phyloP scores from a whole-genome alignment of 1,284 basidiomycete genomes.

The Lentinus polychrous region DNA sequence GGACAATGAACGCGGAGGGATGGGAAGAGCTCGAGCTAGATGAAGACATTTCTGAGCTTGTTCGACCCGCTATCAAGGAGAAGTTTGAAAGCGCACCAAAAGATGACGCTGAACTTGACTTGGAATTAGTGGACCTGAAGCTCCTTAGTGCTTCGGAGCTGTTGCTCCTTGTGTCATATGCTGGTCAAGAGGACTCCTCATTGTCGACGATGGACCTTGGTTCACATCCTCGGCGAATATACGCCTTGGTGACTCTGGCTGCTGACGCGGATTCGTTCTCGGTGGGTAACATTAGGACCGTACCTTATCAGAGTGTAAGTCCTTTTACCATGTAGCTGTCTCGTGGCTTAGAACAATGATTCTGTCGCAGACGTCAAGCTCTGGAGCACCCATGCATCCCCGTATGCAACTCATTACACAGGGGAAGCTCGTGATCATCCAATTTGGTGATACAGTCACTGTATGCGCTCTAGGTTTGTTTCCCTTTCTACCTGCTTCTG shows the following conservation, averaged over 20 bases:
- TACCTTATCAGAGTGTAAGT: constrained; percentile 73
- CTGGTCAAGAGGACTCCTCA: constrained; percentile 41
- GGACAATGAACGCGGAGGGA: constrained; percentile 57
- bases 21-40: constrained; percentile 59
- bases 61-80: constrained; percentile 36
- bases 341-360: too few relatives aligned
- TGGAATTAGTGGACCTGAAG: constrained; percentile 66
- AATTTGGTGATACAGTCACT: constrained; percentile 74
- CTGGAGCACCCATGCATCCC: constrained; percentile 63
- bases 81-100: constrained; percentile 30
- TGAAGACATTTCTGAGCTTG: constrained; percentile 39
- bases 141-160: constrained; percentile 34
- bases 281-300: constrained; percentile 42
- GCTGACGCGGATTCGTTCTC: constrained; percentile 34
- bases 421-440: constrained; percentile 51
- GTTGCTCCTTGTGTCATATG: constrained; percentile 62
- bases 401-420: constrained; percentile 52
- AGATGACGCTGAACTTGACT: constrained; percentile 45
- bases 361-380: constrained; percentile 47
- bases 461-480: constrained; percentile 56
- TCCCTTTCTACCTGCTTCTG: not conserved
- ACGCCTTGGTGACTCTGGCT: constrained; percentile 50
- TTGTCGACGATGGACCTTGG: constrained; percentile 33
- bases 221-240: constrained; percentile 47
- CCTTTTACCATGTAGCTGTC: constrained; percentile 3